phyloP scores from a whole-genome alignment of 73 alveolate genomes.

The Stentor coeruleus region DNA sequence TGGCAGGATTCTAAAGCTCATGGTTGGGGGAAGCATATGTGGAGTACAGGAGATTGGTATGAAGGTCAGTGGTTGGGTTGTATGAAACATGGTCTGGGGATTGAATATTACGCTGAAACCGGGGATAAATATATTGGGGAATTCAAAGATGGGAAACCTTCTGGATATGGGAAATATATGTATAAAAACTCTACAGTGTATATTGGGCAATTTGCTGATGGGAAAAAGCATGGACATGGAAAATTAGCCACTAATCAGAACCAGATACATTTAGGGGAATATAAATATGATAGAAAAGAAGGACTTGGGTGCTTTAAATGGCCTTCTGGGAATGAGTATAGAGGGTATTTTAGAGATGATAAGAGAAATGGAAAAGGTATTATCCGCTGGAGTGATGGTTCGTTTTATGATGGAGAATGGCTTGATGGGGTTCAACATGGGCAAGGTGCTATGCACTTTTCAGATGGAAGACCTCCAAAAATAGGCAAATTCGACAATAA shows the following conservation, averaged over 20 bases:
- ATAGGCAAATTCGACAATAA: neutral
- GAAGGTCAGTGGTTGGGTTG: constrained; percentile 72
- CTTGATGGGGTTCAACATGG: constrained; percentile 40
- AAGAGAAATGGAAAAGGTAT: constrained; percentile 42
- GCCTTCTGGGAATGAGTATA: constrained; percentile 32
- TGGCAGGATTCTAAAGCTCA: constrained; percentile 76
- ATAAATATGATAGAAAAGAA: constrained; percentile 33
- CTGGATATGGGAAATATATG: constrained; percentile 71
- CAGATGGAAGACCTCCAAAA: constrained; percentile 46
- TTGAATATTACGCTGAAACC: constrained; percentile 50
- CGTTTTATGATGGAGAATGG: constrained; percentile 46
- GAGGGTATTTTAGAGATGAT: constrained; percentile 40
- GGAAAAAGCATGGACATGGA: constrained; percentile 47
- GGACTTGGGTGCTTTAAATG: constrained; percentile 36
- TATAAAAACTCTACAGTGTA: constrained; percentile 30
- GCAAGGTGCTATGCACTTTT: constrained; percentile 32
- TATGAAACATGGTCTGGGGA: constrained; percentile 50
- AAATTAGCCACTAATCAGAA: constrained; percentile 30
- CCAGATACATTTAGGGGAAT: constrained; percentile 38
- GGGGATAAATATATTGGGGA: constrained; percentile 74
- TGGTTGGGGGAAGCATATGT: constrained; percentile 90
- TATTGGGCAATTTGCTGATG: constrained; percentile 41
- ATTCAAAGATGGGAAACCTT: constrained; percentile 67
- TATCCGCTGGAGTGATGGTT: constrained; percentile 44
- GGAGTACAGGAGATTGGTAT: constrained; percentile 84